A percentile compares a stretch with the other conserved stretches of the same genome.
These are phyloP conservation scores for Aspergillus hiratsukae DNA, from an alignment of 2,329 filamentous ascomycete genomes.

Conservation along the genomic window DNA sequence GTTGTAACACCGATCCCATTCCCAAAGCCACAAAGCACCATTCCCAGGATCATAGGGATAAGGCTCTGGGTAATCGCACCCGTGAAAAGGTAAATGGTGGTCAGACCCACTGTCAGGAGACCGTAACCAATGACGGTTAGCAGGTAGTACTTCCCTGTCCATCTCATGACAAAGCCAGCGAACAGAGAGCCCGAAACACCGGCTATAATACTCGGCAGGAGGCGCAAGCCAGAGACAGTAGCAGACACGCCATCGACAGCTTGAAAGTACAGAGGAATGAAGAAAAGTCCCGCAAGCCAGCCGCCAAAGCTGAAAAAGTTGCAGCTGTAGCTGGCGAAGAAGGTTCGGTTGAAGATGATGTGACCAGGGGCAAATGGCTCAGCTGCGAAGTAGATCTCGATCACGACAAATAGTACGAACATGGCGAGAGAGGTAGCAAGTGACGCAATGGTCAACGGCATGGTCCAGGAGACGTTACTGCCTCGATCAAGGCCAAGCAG, in stretches of 20 bases:
- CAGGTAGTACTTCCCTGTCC: slow-evolving; percentile 67
- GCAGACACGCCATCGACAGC: slow-evolving; percentile 63
- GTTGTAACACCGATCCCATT: slow-evolving; percentile 64
- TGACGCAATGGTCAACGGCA: slow-evolving; percentile 54
- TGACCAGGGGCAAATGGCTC: slow-evolving; percentile 72
- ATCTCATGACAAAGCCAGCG: slow-evolving; percentile 63
- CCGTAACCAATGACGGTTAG: slow-evolving; percentile 58
- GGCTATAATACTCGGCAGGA: slow-evolving; percentile 62
- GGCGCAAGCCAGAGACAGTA: slow-evolving; percentile 58
- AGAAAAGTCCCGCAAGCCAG: slow-evolving; percentile 60
- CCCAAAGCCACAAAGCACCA: slow-evolving; percentile 51
- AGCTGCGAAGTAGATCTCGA: slow-evolving; percentile 63
- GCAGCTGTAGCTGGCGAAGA: slow-evolving; percentile 64
- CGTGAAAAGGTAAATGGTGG: slow-evolving; percentile 54
- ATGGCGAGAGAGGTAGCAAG: slow-evolving; percentile 54
- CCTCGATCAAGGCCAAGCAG: slow-evolving; percentile 69
- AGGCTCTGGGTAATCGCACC: slow-evolving; percentile 50
- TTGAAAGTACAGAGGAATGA: slow-evolving; percentile 74
- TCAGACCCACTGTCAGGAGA: slow-evolving; percentile 51
- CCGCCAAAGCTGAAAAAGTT: slow-evolving; percentile 69
- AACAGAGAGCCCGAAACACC: slow-evolving; percentile 62
- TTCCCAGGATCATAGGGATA: slow-evolving; percentile 52
- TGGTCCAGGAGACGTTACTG: slow-evolving; percentile 65
- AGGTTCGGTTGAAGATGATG: slow-evolving; percentile 63
- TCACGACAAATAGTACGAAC: slow-evolving; percentile 62